Percentiles rank a stretch among this genome's conserved stretches.
phyloP scores from a whole-genome alignment of 2,329 filamentous ascomycete species.

The Ramularia endophylla region DNA sequence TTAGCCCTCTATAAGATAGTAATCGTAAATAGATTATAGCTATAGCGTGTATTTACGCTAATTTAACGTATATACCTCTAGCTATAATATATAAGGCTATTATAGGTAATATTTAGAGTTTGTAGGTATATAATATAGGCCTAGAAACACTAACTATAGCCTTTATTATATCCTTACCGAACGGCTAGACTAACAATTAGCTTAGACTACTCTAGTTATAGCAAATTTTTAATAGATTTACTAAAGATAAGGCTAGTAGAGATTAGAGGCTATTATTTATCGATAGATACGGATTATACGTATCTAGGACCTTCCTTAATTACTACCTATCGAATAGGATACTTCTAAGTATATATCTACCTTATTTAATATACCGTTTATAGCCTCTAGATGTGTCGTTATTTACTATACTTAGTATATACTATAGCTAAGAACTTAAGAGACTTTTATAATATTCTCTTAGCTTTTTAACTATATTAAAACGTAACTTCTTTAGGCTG shows the following conservation, averaged over 20 bases:
- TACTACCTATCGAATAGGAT: constrained; percentile 6
- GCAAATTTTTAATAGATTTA: constrained; percentile 10
- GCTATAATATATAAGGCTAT: constrained; percentile 12
- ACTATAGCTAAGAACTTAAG: too few relatives aligned
- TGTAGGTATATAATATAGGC: constrained; percentile 16
- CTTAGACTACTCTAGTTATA: constrained; percentile 13
- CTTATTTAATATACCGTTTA: constrained; percentile 3
- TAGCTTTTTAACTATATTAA: too few relatives aligned
- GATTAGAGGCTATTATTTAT: constrained; percentile 14
- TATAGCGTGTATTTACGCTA: constrained; percentile 12
- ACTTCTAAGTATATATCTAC: not conserved
- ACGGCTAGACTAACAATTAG: constrained; percentile 16
- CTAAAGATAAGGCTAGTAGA: constrained; percentile 10
- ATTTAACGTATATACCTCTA: constrained; percentile 13
- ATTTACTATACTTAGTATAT: too few relatives aligned
- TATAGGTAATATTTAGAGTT: constrained; percentile 11
- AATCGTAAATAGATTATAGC: constrained; percentile 15
- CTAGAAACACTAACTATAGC: constrained; percentile 9
- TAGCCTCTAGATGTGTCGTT: not conserved
- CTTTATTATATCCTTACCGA: constrained; percentile 12
- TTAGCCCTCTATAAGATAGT: constrained; percentile 14
- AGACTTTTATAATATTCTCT: too few relatives aligned
- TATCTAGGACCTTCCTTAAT: constrained; percentile 7
- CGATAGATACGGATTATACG: constrained; percentile 11
- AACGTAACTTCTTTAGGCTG: too few relatives aligned